A percentile compares a stretch with the other conserved stretches of the same genome.
Conservation (phyloP, 495 filamentous ascomycete species). For the Annulohypoxylon stygium region DNA sequence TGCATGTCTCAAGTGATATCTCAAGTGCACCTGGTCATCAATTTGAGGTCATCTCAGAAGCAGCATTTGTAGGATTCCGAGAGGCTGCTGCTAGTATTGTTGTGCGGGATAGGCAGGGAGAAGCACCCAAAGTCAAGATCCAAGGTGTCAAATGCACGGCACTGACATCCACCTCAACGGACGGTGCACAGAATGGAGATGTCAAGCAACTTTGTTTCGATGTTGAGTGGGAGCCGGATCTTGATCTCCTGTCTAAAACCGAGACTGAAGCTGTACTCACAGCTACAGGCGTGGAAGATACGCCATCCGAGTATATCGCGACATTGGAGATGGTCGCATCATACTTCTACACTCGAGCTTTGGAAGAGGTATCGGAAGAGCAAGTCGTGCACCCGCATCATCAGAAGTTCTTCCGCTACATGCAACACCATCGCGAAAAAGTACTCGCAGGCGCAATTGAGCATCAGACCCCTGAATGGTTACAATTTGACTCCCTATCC, state of each 20-base stretch:
- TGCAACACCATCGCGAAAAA: constrained; percentile 8
- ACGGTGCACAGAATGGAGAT: neutral
- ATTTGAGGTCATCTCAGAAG: constrained; percentile 9
- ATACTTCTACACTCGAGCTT: neutral
- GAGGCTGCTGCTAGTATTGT: constrained; percentile 12
- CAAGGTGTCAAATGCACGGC: constrained; percentile 8
- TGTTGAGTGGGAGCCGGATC: constrained; percentile 10
- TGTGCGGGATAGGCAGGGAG: neutral
- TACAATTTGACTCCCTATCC: neutral
- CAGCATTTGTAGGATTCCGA: constrained; percentile 9
- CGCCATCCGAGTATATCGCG: neutral
- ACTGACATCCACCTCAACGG: constrained; percentile 4
- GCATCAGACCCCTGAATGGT: constrained; percentile 6
- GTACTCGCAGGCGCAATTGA: constrained; percentile 5
- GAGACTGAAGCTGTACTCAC: constrained; percentile 2
- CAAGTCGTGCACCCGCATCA: constrained; percentile 7
- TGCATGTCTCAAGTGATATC: constrained; percentile 15
- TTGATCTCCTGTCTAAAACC: constrained; percentile 1
- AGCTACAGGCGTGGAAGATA: constrained; percentile 8
- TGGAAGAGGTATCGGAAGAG: constrained; percentile 15
- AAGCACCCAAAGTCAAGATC: neutral
- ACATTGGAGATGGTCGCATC: constrained; percentile 13
- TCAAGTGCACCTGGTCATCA: neutral
- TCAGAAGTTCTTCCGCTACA: constrained; percentile 8
- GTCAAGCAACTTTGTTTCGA: constrained; percentile 3